A percentile compares a stretch with the other conserved stretches of the same genome.
Conservation (phyloP, 495 filamentous ascomycete genomes). For the Astrocystis sublimbata region DNA sequence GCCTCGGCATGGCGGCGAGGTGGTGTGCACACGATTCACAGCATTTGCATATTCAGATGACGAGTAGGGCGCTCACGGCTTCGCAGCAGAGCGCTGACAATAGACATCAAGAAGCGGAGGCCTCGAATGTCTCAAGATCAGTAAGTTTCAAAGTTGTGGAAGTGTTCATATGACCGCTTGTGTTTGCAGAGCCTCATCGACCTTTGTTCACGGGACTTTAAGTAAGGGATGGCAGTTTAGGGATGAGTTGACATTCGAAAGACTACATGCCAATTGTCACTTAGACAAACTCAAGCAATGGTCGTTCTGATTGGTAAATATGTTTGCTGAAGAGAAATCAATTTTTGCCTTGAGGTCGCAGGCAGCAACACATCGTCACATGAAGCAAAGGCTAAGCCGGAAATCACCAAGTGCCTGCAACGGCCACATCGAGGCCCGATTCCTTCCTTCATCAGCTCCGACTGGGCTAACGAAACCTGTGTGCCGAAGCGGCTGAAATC, state of each 20-base stretch:
- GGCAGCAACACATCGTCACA: conserved; percentile 3
- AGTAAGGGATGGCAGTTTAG: background rate
- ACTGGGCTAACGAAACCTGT: background rate
- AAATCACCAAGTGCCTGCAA: background rate
- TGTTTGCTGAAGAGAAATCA: conserved; percentile 5
- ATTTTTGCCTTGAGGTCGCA: background rate
- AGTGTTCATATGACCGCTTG: background rate
- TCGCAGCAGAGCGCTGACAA: background rate
- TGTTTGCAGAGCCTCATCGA: background rate
- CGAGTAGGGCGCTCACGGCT: conserved; percentile 1
- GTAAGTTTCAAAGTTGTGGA: too few relatives aligned
- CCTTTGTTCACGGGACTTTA: background rate
- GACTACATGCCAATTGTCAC: background rate
- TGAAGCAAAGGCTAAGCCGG: background rate
- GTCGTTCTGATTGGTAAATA: background rate
- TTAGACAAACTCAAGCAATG: background rate
- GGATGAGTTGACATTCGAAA: too few relatives aligned
- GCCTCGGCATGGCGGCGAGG: background rate
- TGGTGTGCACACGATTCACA: background rate
- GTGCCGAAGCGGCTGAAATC: conserved; percentile 3
- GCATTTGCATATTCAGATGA: conserved; percentile 5
- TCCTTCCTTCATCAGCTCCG: background rate
- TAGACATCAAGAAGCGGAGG: background rate
- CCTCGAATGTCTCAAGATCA: too few relatives aligned
- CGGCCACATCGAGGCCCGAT: background rate